Evolutionary conservation across 2,329 filamentous ascomycete species (phyloP).

Genomic region (Pseudogymnoascus sp.): DNA sequence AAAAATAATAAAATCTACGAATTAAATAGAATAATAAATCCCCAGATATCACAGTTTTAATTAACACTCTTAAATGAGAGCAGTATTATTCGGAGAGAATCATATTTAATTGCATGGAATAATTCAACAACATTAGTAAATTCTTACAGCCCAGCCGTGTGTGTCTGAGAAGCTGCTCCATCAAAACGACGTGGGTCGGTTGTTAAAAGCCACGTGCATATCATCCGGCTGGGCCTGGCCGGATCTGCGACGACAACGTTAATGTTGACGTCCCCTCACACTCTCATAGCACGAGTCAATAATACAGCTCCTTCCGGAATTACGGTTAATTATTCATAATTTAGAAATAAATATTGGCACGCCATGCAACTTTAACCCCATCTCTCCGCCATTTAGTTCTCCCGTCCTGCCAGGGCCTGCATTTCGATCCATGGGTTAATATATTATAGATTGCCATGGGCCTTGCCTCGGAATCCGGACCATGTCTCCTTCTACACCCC

Average conservation of each 20-base stretch:
- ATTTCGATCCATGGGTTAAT: background rate
- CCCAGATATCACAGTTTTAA: background rate
- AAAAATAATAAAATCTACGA: background rate
- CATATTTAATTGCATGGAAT: background rate
- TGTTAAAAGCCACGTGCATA: background rate
- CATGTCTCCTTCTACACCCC: background rate
- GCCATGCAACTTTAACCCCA: background rate
- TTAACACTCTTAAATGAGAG: no score
- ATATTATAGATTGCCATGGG: conserved; percentile 4
- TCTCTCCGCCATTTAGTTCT: background rate
- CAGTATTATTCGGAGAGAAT: background rate
- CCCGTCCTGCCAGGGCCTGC: conserved; percentile 2
- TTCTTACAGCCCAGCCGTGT: background rate
- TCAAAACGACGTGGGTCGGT: background rate
- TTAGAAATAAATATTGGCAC: background rate
- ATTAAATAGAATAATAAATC: background rate
- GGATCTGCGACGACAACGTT: background rate
- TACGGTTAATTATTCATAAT: background rate
- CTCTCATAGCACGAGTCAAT: background rate
- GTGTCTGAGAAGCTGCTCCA: background rate
- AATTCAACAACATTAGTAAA: background rate
- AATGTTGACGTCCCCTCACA: background rate
- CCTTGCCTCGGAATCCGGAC: background rate
- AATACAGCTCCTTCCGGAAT: background rate
- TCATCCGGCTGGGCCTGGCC: background rate